Percentiles rank a stretch among this genome's conserved stretches.
These are phyloP conservation scores for Daedaleopsis sinensis DNA, from an alignment of 768 basidiomycete genomes.

Conservation along the genomic window DNA sequence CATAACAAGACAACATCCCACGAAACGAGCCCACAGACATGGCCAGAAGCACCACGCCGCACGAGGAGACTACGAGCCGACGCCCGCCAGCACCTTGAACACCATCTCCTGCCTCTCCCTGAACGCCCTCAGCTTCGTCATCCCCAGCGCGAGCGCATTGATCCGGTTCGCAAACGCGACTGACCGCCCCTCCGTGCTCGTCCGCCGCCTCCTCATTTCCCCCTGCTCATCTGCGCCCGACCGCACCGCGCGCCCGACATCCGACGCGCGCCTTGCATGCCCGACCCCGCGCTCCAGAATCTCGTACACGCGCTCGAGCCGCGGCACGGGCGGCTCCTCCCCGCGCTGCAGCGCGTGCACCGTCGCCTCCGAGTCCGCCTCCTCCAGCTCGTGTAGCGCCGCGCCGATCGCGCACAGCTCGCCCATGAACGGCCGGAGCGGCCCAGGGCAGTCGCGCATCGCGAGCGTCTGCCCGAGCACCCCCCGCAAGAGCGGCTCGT, in stretches of 20 bases:
- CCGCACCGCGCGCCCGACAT: slow-evolving; percentile 18
- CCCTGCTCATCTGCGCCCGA: neutral
- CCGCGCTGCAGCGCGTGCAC: slow-evolving; percentile 22
- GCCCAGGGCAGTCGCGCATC: slow-evolving; percentile 59
- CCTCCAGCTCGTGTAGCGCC: slow-evolving; percentile 26
- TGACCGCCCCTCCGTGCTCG: slow-evolving; percentile 55
- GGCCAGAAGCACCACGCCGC: too few species aligned
- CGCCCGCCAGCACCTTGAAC: slow-evolving; percentile 64
- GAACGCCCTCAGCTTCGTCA: slow-evolving; percentile 75
- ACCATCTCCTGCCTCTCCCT: slow-evolving; percentile 70
- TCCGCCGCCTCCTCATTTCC: slow-evolving; percentile 29
- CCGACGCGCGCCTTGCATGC: slow-evolving; percentile 26
- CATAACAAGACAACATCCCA: too few species aligned
- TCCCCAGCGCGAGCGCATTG: slow-evolving; percentile 69
- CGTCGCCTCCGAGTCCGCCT: slow-evolving; percentile 27
- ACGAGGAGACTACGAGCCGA: slow-evolving; percentile 15
- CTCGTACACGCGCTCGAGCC: slow-evolving; percentile 27
- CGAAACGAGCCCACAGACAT: too few species aligned
- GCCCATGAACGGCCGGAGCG: slow-evolving; percentile 66
- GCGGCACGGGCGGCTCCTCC: slow-evolving; percentile 21
- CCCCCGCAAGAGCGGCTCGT: slow-evolving; percentile 38
- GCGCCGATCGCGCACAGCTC: slow-evolving; percentile 31
- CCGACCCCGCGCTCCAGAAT: slow-evolving; percentile 28
- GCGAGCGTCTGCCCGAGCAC: slow-evolving; percentile 62
- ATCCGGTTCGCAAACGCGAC: slow-evolving; percentile 78